phyloP scores from a whole-genome alignment of 108 stramenopile genomes.

The Skeletonema marinoi region DNA sequence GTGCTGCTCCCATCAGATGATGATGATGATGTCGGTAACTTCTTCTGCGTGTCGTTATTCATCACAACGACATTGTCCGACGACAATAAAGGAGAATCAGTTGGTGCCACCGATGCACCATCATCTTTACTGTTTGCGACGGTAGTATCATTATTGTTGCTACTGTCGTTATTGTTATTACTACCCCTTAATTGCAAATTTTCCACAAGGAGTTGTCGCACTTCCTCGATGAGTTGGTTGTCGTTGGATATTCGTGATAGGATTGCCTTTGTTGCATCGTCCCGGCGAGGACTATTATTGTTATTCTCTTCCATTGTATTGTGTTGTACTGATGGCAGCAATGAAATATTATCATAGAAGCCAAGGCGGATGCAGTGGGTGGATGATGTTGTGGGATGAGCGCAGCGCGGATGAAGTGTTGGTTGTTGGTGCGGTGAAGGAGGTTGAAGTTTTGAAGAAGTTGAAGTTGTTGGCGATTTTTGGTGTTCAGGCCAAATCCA shows the following conservation, averaged over 20 bases:
- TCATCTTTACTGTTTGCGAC: not conserved
- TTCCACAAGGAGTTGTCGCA: slow-evolving; percentile 11
- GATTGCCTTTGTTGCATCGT: slow-evolving; percentile 27
- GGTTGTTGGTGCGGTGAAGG: too few relatives aligned
- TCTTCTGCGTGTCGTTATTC: not conserved
- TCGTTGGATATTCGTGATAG: slow-evolving; percentile 37
- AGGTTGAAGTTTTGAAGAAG: too few relatives aligned
- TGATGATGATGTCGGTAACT: not conserved
- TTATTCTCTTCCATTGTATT: not conserved
- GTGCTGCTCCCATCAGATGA: not conserved
- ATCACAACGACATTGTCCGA: too few relatives aligned
- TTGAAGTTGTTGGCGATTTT: too few relatives aligned
- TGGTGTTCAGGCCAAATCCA: too few relatives aligned
- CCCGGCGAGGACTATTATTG: not conserved
- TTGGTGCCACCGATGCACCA: not conserved
- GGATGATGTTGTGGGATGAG: too few relatives aligned
- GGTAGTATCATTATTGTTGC: not conserved
- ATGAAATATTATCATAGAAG: too few relatives aligned
- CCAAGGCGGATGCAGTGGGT: too few relatives aligned
- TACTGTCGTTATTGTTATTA: not conserved
- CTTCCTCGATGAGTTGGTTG: slow-evolving; percentile 37
- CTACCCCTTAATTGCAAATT: slow-evolving; percentile 22
- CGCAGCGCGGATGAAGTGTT: too few relatives aligned
- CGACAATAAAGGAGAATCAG: not conserved
- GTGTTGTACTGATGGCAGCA: too few relatives aligned